Conservation (phyloP, 2,329 filamentous ascomycete genomes). For the Sporothrix brasiliensis region DNA sequence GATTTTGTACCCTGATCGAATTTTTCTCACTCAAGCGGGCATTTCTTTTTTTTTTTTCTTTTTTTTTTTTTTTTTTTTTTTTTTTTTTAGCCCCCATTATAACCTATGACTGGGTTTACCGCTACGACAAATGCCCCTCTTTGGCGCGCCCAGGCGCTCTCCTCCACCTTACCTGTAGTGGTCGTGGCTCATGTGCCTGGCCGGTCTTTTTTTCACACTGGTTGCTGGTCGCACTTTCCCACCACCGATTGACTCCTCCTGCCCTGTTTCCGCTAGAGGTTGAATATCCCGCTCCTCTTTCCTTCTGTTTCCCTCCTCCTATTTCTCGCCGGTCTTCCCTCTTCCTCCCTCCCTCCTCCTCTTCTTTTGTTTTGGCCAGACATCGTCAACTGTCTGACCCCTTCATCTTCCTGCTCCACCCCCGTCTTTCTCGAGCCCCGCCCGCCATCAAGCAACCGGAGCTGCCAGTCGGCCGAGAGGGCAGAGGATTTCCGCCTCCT, state of each 20-base stretch:
- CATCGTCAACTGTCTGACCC: conserved; percentile 22
- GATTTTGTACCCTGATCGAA: conserved; percentile 25
- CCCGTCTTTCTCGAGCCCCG: conserved; percentile 20
- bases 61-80: conserved; percentile 25
- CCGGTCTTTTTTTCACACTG: conserved; percentile 17
- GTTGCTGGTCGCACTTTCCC: conserved; percentile 22
- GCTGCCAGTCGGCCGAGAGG: conserved; percentile 29
- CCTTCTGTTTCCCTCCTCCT: neutral
- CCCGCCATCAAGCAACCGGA: conserved; percentile 27
- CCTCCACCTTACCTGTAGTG: conserved; percentile 13
- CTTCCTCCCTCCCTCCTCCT: neutral
- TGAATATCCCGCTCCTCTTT: conserved; percentile 7
- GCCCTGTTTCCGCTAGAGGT: conserved; percentile 16
- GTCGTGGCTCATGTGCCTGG: conserved; percentile 5
- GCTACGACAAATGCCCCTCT: conserved; percentile 13
- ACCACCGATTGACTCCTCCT: conserved; percentile 20
- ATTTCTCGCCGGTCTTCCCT: neutral
- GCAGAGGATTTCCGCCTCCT: conserved; percentile 30
- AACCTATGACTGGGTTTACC: conserved; percentile 5
- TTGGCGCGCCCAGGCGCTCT: conserved; percentile 17
- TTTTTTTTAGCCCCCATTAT: neutral
- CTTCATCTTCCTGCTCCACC: neutral
- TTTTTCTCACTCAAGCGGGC: conserved; percentile 9
- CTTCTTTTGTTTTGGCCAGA: conserved; percentile 10
- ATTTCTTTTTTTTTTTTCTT: conserved; percentile 13